phyloP scores from a whole-genome alignment of 352 stramenopile species.

The Phytophthora cryptogea region DNA sequence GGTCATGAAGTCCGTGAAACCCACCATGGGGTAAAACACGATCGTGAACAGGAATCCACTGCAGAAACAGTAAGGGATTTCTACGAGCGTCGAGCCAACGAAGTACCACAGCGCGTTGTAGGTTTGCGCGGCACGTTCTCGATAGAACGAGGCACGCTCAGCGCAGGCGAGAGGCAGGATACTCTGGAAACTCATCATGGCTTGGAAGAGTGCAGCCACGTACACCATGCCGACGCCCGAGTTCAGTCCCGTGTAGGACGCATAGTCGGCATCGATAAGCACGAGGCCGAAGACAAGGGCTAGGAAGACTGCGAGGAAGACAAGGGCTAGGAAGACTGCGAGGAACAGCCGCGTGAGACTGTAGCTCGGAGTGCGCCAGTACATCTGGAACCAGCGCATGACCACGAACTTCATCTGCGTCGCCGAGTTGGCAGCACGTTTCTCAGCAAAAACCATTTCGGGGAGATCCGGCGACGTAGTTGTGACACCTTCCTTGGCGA shows the following conservation, averaged over 20 bases:
- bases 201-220: conserved; percentile 74
- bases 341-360: conserved; percentile 36
- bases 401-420: conserved; percentile 37
- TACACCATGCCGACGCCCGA: conserved; percentile 81
- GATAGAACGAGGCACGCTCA: conserved; percentile 14
- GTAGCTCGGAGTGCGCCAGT: conserved; percentile 26
- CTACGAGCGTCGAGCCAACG: conserved; percentile 50
- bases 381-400: conserved; percentile 32
- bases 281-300: conserved; percentile 38
- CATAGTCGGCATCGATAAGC: conserved; percentile 41
- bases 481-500: conserved; percentile 36
- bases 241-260: conserved; percentile 37
- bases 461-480: conserved; percentile 26
- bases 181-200: conserved; percentile 74
- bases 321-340: conserved; percentile 41
- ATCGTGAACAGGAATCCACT: conserved; percentile 41
- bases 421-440: conserved; percentile 30
- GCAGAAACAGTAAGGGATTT: conserved; percentile 47
- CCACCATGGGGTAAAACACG: conserved; percentile 35
- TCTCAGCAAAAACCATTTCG: conserved; percentile 32
- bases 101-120: conserved; percentile 19
- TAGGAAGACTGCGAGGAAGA: conserved; percentile 54
- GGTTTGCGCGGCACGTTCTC: conserved; percentile 12
- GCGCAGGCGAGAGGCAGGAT: conserved; percentile 72
- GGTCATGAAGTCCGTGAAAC: conserved; percentile 17